Conservation (phyloP, 306 rosid species). For the Gynostemma pentaphyllum region DNA sequence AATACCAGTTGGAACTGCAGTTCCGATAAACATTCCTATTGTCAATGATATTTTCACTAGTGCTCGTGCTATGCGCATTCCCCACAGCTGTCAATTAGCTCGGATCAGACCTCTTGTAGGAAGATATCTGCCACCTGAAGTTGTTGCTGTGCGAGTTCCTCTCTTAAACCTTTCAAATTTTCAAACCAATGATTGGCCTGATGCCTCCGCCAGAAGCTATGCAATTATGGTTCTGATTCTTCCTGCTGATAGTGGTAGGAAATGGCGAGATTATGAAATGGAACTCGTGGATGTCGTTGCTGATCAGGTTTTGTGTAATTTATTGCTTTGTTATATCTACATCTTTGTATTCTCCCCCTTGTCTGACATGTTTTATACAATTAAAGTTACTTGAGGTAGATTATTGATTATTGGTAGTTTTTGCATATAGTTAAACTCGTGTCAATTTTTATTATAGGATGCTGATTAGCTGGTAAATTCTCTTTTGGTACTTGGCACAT, state of each 20-base stretch:
- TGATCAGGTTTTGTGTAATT: constrained; percentile 53
- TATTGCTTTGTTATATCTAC: constrained; percentile 5
- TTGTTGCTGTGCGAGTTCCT: constrained; percentile 87
- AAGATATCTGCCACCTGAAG: constrained; percentile 66
- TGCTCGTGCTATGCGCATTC: constrained; percentile 56
- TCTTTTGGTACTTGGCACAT: not conserved
- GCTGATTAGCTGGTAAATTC: not conserved
- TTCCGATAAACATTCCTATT: constrained; percentile 49
- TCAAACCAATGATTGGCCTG: constrained; percentile 77
- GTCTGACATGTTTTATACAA: not conserved
- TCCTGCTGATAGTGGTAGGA: constrained; percentile 65
- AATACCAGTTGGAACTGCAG: constrained; percentile 59
- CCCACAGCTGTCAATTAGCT: constrained; percentile 60
- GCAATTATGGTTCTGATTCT: constrained; percentile 95
- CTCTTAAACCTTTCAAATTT: constrained; percentile 71
- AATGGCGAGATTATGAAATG: constrained; percentile 89
- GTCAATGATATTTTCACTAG: constrained; percentile 68
- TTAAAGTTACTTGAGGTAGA: not conserved
- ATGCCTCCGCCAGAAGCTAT: constrained; percentile 53
- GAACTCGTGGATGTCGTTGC: constrained; percentile 91
- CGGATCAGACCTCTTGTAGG: constrained; percentile 61
- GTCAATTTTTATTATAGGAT: not conserved
- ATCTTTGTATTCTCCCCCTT: not conserved
- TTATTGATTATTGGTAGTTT: not conserved
- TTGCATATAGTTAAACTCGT: too few relatives aligned